Evolutionary conservation across 2,329 filamentous ascomycete genomes (phyloP), one percentile per base, ranked within the genome.

Genomic region (Pseudogymnoascus sp.): DNA sequence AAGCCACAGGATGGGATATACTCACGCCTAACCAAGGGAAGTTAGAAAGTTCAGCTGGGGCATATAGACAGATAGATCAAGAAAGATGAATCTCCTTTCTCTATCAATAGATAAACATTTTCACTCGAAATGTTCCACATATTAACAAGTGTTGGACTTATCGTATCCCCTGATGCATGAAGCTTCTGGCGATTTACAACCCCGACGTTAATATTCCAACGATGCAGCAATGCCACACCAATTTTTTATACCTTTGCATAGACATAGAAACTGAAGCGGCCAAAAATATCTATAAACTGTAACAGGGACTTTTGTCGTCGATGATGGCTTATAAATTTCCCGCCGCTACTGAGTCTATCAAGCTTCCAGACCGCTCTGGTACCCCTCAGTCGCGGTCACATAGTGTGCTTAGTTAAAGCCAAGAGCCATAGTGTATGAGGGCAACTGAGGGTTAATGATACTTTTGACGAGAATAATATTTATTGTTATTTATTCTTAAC

Each of bases 341-440:
- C 49, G 49, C 6, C 28, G 28, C 49, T 56, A 56, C 49, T 34
- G 49, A 34, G 49, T 21, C 16, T 34, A 34, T 56, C 28, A 56
- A 56, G 49, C 49, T 56, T 56, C 49, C 49, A 56, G 49, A 56
- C 49, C 49, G 28, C 28, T 21, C 49, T 56, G 28, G 49, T 56
- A 56, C n/a, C 49, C 49, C 49, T 56, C 16, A 18, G 16, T 34
- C 49, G 12, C 49, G 16, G 28, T 36, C 46, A 53, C 14, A 31
- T 31, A 31, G 14, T 9, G 21, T n/a, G 28, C 14, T 53, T 53
- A 31, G 25, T 53, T 31, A 21, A 16, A 53, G 49, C 16, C 28
- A 56, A 34, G 28, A 21, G 28, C 49, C 28, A 7, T 9, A 16
- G 25, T 8, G 16, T 56, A 12, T 14, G 49, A 56, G 28, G 49